Evolutionary conservation across 345 rosid species (phyloP).

Genomic region (Excoecaria cochinchinensis): DNA sequence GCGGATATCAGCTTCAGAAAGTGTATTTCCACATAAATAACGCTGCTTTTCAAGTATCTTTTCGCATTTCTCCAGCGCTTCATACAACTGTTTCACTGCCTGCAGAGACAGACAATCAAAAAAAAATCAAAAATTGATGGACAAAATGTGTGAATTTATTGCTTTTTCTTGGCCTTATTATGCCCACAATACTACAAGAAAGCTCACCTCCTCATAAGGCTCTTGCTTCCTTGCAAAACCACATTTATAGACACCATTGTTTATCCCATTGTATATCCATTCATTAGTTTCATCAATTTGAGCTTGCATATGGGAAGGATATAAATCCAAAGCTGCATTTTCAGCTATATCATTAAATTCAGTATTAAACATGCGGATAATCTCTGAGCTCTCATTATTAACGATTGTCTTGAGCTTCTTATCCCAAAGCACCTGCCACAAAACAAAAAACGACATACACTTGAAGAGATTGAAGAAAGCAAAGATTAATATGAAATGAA

Average conservation of each 20-base stretch:
- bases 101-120: slow-evolving; percentile 15
- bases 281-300: slow-evolving; percentile 42
- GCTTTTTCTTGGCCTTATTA: background rate
- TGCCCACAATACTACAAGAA: background rate
- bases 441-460: slow-evolving; percentile 13
- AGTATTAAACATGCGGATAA: slow-evolving; percentile 47
- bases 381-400: slow-evolving; percentile 51
- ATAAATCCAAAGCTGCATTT: slow-evolving; percentile 46
- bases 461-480: slow-evolving; percentile 11
- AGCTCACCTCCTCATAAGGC: slow-evolving; percentile 47
- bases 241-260: slow-evolving; percentile 52
- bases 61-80: slow-evolving; percentile 77
- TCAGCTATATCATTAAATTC: slow-evolving; percentile 51
- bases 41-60: slow-evolving; percentile 63
- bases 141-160: background rate
- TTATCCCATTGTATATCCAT: slow-evolving; percentile 41
- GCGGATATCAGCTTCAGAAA: slow-evolving; percentile 74
- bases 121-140: background rate
- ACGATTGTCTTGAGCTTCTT: slow-evolving; percentile 52
- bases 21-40: slow-evolving; percentile 63
- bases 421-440: slow-evolving; percentile 50
- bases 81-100: slow-evolving; percentile 68
- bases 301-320: slow-evolving; percentile 35
- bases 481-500: background rate
- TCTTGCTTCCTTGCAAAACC: slow-evolving; percentile 53